Evolutionary conservation across 768 basidiomycete genomes (phyloP).

Genomic region (Chalciporus chontae): DNA sequence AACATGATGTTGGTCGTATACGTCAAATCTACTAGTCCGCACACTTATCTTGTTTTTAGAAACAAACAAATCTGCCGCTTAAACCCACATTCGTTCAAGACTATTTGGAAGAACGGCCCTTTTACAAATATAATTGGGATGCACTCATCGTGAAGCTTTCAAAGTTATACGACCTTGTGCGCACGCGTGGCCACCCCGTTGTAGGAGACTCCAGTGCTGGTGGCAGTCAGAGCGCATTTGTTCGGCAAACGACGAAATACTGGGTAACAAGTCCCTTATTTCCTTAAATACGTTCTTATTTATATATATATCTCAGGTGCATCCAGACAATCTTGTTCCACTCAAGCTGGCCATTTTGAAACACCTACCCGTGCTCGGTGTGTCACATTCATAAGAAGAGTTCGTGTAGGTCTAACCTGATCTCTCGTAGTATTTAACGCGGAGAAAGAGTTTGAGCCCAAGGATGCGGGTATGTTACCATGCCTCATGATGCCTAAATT

Average conservation of each 20-base stretch:
- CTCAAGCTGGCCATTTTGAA: conserved; percentile 91
- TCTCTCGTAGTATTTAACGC: conserved; percentile 77
- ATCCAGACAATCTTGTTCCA: conserved; percentile 91
- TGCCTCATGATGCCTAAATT: neutral
- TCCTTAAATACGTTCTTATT: conserved; percentile 3
- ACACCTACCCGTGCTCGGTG: conserved; percentile 91
- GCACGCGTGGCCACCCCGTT: conserved; percentile 92
- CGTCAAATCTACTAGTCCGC: neutral
- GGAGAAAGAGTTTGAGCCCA: conserved; percentile 86
- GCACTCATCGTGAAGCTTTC: conserved; percentile 94
- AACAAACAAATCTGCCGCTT: conserved; percentile 82
- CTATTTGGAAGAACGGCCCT: conserved; percentile 91
- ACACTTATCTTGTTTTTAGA: conserved; percentile 46
- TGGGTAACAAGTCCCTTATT: conserved; percentile 61
- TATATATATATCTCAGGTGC: conserved; percentile 54
- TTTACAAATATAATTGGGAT: conserved; percentile 97
- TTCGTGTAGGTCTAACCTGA: conserved; percentile 4
- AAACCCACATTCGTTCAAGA: conserved; percentile 88
- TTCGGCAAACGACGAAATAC: conserved; percentile 98
- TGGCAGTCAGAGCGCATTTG: conserved; percentile 93
- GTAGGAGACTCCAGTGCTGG: conserved; percentile 93
- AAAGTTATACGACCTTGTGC: conserved; percentile 89
- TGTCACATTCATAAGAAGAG: conserved; percentile 14
- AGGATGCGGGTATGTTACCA: conserved; percentile 61
- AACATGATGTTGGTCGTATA: conserved; percentile 75